Conservation (phyloP, 192 early-diverging fungal species). For the Rhizophagus clarus region DNA sequence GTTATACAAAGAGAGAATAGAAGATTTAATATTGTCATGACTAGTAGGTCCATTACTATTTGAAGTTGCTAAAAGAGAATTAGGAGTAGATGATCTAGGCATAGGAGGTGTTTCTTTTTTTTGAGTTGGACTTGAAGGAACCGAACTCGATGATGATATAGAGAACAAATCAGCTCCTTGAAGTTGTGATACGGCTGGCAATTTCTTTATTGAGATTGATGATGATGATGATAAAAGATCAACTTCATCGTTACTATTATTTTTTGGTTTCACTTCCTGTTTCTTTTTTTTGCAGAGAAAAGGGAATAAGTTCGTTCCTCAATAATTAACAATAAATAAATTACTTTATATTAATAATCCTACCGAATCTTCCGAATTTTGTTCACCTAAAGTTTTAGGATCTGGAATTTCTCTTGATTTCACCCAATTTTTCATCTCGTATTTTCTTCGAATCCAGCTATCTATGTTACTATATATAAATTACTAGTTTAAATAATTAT, state of each 20-base stretch:
- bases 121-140: slow-evolving; percentile 21
- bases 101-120: background rate
- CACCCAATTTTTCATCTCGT: slow-evolving; percentile 77
- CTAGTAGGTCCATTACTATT: background rate
- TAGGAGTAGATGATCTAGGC: slow-evolving; percentile 14
- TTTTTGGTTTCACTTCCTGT: background rate
- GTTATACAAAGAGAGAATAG: slow-evolving; percentile 16
- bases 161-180: slow-evolving; percentile 49
- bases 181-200: slow-evolving; percentile 34
- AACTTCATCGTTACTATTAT: slow-evolving; percentile 7
- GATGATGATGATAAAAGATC: slow-evolving; percentile 33
- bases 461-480: slow-evolving; percentile 57
- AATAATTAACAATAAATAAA: slow-evolving; percentile 17
- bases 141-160: background rate
- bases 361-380: background rate
- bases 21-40: slow-evolving; percentile 14
- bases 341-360: slow-evolving; percentile 31
- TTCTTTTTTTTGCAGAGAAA: background rate
- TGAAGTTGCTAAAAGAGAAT: background rate
- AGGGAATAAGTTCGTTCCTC: background rate
- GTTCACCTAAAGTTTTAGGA: slow-evolving; percentile 59
- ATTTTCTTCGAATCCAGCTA: slow-evolving; percentile 77
- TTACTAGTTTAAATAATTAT: slow-evolving; percentile 16
- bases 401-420: slow-evolving; percentile 74
- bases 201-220: background rate